Base-by-base conservation (phyloP, 2,329 filamentous ascomycete genomes). In the Alternaria sp. region DNA sequence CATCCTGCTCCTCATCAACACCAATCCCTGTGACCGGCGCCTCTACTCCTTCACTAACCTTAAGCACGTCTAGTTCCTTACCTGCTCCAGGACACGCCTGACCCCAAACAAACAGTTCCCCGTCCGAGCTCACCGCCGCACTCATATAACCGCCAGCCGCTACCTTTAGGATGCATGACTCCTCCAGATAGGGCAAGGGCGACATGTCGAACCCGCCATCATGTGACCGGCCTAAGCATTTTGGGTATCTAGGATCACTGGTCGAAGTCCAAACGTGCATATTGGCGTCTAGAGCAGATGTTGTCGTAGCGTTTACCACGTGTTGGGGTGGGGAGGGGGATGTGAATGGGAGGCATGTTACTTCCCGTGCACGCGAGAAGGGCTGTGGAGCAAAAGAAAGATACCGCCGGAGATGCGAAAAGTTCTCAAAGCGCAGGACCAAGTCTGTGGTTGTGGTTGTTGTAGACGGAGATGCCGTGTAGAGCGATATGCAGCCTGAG, bases 31-130 rank as follows among this genome's bases (percentile, higher is more conserved):
- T 59, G 14, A 0, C 32, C 7, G 25, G n/a, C 36, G 2, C 27
- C 5, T 10, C 22, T 11, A 12, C 20, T 3, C 59, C 49, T 9
- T 22, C n/a, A 20, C 8, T 48, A 3, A 20, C 41, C 25, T 40
- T 53, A 28, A 76, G 43, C n/a, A 72, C 66, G 8, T n/a, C 28
- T 6, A 76, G 27, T 27, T 74, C 67, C 2, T 40, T 60, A 1
- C 43, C 45, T 11, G 55, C 54, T 4, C 70, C 73, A n/a, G 73
- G 73, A 54, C 57, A 66, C 5, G 69, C 60, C 51, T 75, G 70
- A 3, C 76, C 76, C 76, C 76, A 78, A 5, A 78, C 10, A 40
- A 69, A 78, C 5, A 78, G 46, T 56, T 78, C 75, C 0, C 74
- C 74, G 8, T 76, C 71, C n/a, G 57, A 46, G 40, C 68, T 68